phyloP scores from a whole-genome alignment of 2,329 filamentous ascomycete species.

The Phyllosticta paracitricarpa region DNA sequence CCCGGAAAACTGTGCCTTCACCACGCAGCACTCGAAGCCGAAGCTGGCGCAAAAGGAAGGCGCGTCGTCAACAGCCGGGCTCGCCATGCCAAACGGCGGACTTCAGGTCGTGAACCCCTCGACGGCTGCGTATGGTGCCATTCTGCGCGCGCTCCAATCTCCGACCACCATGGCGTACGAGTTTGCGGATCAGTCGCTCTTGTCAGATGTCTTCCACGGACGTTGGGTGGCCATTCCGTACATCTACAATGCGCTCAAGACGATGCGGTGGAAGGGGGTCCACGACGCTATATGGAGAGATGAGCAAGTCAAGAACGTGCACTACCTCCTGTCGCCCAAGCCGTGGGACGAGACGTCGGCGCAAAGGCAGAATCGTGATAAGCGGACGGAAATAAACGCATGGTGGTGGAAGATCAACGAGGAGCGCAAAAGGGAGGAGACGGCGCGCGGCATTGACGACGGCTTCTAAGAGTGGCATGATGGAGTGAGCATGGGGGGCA shows the following conservation, averaged over 20 bases:
- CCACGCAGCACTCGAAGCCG: conserved; percentile 43
- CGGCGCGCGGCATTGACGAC: conserved; percentile 38
- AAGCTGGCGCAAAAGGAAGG: conserved; percentile 43
- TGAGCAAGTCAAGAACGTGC: conserved; percentile 50
- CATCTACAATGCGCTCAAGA: conserved; percentile 52
- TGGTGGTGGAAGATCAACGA: conserved; percentile 50
- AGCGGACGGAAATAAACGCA: conserved; percentile 33
- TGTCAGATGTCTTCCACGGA: conserved; percentile 47
- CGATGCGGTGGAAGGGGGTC: conserved; percentile 45
- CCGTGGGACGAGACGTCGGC: conserved; percentile 49
- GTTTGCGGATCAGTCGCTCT: conserved; percentile 50
- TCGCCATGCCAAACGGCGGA: conserved; percentile 51
- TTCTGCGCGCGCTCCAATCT: conserved; percentile 37
- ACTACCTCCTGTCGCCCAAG: conserved; percentile 53
- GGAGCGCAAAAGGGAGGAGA: conserved; percentile 40
- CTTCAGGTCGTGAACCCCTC: conserved; percentile 53
- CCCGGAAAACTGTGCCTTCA: conserved; percentile 52
- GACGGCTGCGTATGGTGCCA: conserved; percentile 41
- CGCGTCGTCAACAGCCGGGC: conserved; percentile 39
- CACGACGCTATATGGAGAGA: conserved; percentile 52
- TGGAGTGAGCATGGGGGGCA: neutral
- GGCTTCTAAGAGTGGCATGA: conserved; percentile 33
- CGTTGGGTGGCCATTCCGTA: conserved; percentile 52
- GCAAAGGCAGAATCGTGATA: conserved; percentile 21
- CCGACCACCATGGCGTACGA: conserved; percentile 42